Percentiles rank a stretch among this genome's conserved stretches.
phyloP scores from a whole-genome alignment of 1,139 yeast species.

The Geotrichum carabidarum region DNA sequence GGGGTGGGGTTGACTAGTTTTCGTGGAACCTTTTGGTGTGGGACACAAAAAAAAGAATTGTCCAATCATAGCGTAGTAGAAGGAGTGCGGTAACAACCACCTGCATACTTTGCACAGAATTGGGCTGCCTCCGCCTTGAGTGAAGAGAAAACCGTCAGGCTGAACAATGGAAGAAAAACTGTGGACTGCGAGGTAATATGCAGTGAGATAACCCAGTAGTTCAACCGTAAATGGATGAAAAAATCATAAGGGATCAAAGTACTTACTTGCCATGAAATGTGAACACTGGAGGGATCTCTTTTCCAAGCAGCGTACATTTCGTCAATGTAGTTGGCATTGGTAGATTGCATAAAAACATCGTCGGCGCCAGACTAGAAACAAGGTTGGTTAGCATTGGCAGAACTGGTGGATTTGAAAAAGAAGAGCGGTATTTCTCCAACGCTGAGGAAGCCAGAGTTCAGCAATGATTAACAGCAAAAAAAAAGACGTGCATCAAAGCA shows the following conservation, averaged over 20 bases:
- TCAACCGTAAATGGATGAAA: background rate
- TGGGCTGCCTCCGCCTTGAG: background rate
- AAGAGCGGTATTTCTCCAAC: background rate
- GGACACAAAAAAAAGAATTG: background rate
- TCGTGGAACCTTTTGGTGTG: background rate
- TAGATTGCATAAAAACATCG: conserved; percentile 78
- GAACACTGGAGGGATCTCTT: conserved; percentile 84
- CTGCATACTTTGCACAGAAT: background rate
- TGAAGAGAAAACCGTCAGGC: background rate
- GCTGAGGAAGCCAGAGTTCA: background rate
- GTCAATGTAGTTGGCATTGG: conserved; percentile 88
- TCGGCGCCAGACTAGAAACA: conserved; percentile 21
- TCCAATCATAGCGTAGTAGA: background rate
- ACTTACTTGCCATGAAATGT: conserved; percentile 78
- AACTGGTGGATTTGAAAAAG: background rate
- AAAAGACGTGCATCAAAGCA: background rate
- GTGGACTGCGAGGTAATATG: no score
- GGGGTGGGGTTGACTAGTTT: background rate
- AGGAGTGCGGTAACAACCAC: background rate
- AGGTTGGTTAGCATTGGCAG: conserved; percentile 1
- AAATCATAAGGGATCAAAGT: background rate
- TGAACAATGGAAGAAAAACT: no score
- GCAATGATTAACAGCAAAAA: background rate
- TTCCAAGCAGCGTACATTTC: conserved; percentile 97
- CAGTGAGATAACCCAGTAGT: no score